Evolutionary conservation across 495 filamentous ascomycete species (phyloP), one percentile per base, ranked within the genome.

Genomic region (Penicillium mononematosum): DNA sequence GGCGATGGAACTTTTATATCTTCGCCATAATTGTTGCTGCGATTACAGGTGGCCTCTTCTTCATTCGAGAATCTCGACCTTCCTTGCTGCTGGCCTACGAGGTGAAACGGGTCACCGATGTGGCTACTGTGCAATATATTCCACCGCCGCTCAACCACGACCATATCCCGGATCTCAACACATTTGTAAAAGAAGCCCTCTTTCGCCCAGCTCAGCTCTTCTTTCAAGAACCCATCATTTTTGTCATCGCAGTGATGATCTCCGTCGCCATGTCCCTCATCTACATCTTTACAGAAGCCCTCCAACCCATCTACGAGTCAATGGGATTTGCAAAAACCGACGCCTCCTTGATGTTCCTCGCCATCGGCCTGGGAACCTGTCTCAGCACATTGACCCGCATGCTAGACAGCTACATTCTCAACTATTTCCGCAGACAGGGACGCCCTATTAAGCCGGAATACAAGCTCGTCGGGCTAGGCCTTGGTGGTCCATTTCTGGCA

Each of bases 201-300:
- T 65, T 70, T 49, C 69, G 75, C 2, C 79, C 80, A 1, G 55
- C 74, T 4, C 69, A 72, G 7, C 68, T 83, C 0, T 76, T 81
- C 49, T 75, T 77, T 62, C 72, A 67, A 20, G 79, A 83, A 46
- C 78, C 78, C 14, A 78, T 83, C 31, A 75, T 83, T 19, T 72
- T 78, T 47, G 61, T 73, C 5, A 72, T 78, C 14, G 66, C 79
- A 4, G 63, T 75, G 34, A 76, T 79, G 65, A 74, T 70, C 10
- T 76, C 79, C 14, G 58, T 76, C 11, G 73, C 74, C 24, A 77
- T 75, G 58, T 78, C 74, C 2, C 64, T 83, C n/a, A 75, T 83
- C 34, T 84, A 82, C 51, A 77, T 83, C 11, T 83, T 82, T 58
- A 78, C 79, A 2, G 77, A 82, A 63, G 75, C 77, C 7, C 58